Percentiles rank a stretch among this genome's conserved stretches.
Conservation (phyloP, 2,329 filamentous ascomycete species). For the Teratosphaeria pseudoeucalypti region DNA sequence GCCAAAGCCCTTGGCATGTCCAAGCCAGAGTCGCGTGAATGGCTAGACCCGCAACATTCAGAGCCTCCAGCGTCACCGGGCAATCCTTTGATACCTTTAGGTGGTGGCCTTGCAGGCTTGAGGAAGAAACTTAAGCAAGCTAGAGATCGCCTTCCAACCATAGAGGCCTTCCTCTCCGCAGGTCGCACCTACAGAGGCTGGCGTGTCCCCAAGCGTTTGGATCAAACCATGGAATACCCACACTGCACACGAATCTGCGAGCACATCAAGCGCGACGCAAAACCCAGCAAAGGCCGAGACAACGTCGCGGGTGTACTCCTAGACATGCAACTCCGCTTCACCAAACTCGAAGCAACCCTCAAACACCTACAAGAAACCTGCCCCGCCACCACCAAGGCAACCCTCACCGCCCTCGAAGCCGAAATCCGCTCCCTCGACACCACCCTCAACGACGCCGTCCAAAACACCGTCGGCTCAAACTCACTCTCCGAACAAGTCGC, state of each 20-base stretch:
- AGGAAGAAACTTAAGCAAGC: neutral
- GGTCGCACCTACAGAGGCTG: neutral
- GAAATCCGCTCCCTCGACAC: neutral
- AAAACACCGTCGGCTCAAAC: neutral
- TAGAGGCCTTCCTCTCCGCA: neutral
- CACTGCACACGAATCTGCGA: neutral
- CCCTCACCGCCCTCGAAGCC: neutral
- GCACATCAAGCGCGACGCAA: neutral
- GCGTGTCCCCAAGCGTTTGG: neutral
- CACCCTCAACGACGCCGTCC: neutral
- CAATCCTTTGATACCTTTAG: neutral
- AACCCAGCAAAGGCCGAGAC: neutral
- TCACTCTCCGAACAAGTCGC: neutral
- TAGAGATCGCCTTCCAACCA: neutral
- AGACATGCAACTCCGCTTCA: slow-evolving; percentile 12
- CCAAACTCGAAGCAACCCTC: slow-evolving; percentile 22
- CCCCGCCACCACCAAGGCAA: neutral
- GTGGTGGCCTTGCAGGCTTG: neutral
- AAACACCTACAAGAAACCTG: slow-evolving; percentile 11
- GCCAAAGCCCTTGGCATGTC: slow-evolving; percentile 1
- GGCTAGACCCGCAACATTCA: neutral
- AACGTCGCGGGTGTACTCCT: neutral
- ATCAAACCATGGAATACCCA: neutral
- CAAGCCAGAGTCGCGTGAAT: neutral
- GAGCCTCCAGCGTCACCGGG: neutral